Evolutionary conservation across 2,329 filamentous ascomycete species (phyloP).

Genomic region (Byssoonygena ceratinophila): DNA sequence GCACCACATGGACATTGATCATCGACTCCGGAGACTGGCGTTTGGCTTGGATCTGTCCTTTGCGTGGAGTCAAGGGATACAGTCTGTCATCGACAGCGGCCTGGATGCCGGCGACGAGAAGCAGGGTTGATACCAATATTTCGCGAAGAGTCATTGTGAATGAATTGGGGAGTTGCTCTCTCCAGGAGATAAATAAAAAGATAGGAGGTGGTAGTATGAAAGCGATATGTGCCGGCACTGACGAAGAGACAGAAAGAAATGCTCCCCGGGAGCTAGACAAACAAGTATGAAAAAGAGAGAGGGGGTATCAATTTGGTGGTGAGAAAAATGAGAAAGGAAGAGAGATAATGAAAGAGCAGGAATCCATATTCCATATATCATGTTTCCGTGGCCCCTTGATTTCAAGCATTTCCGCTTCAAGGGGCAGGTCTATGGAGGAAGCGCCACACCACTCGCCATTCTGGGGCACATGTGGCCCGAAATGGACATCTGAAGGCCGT

Average conservation of each 20-base stretch:
- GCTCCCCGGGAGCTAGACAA: conserved; percentile 10
- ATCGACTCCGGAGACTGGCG: background rate
- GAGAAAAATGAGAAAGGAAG: background rate
- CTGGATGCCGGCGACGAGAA: conserved; percentile 6
- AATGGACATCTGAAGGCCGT: background rate
- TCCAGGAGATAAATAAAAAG: background rate
- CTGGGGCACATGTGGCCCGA: background rate
- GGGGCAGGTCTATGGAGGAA: conserved; percentile 1
- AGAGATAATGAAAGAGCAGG: background rate
- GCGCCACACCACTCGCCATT: conserved; percentile 4
- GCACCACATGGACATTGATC: conserved; percentile 50
- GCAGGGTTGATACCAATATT: conserved; percentile 1
- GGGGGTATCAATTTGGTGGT: conserved; percentile 2
- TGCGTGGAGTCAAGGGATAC: conserved; percentile 2
- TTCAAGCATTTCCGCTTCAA: background rate
- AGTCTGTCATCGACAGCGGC: conserved; percentile 6
- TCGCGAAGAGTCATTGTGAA: conserved; percentile 11
- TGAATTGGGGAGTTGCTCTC: background rate
- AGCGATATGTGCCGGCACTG: conserved; percentile 3
- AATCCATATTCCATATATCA: conserved; percentile 9
- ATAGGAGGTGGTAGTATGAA: background rate
- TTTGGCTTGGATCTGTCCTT: background rate
- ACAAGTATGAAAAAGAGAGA: background rate
- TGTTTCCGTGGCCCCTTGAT: conserved; percentile 3
- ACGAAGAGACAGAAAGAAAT: background rate